Evolutionary conservation across 163 green algal species (phyloP), one percentile per base, ranked within the genome.

Genomic region (Prototheca stagnorum): DNA sequence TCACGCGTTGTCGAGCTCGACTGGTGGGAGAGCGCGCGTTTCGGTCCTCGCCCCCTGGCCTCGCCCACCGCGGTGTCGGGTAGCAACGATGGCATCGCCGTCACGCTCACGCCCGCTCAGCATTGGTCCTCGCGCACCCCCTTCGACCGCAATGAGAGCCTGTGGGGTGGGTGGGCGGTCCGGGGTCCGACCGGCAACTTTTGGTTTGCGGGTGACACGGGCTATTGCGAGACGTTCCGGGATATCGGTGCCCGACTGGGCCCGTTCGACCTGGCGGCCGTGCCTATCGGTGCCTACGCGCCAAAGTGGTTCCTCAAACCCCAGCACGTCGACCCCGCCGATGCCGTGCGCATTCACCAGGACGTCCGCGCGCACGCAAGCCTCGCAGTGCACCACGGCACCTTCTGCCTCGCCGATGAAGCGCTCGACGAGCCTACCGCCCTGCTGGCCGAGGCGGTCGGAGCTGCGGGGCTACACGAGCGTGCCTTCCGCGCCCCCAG

Each of bases 151-250:
- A 72, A 72, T 27, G 17, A 47, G 19, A 80, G 51, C 1, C 68
- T 92, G 15, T 92, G 81, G 80, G 77, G 77, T 21, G 64, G 79
- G 34, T 92, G 60, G 42, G 68, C 70, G 0, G 70, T 89, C 4
- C 29, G 52, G 14, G 59, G 49, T 22, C 20, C 21, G 35, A 8
- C 17, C 19, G 6, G 5, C 16, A 37, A 9, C 14, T 75, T 79
- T 43, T 83, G 61, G 54, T 83, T 79, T 61, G 67, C 62, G 9
- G 78, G 80, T 0, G 81, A 92, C 62, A 86, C 81, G 4, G 81
- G 77, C 2, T 85, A 85, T 49, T 75, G 57, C 41, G 36, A 60
- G 0, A 62, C 80, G 3, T 89, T 92, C 45, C 60, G 60, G 23
- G 64, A 82, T 42, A 83, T 92, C 7, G 77, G 81, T 0, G 7